A percentile compares a stretch with the other conserved stretches of the same genome.
Conservation (phyloP, 1,284 basidiomycete genomes). For the Crepidotus sp. region DNA sequence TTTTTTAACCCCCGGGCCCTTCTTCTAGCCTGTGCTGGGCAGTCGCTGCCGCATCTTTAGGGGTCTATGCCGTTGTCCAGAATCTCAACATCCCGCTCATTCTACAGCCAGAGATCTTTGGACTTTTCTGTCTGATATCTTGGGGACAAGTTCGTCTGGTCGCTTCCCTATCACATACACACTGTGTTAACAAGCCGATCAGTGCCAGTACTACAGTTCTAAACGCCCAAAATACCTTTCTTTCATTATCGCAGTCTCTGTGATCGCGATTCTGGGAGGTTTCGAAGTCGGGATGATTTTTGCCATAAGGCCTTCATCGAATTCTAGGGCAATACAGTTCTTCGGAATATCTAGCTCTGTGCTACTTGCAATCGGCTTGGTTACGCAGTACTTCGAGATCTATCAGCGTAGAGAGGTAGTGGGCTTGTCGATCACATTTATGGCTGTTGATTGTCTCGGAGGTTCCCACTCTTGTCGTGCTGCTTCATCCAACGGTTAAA, state of each 20-base stretch:
- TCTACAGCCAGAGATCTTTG: constrained; percentile 70
- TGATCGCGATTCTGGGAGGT: constrained; percentile 40
- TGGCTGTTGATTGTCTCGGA: constrained; percentile 63
- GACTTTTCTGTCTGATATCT: constrained; percentile 49
- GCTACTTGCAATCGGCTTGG: constrained; percentile 52
- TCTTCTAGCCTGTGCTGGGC: constrained; percentile 55
- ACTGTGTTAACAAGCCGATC: constrained; percentile 3
- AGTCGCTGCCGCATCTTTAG: constrained; percentile 51
- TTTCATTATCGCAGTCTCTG: constrained; percentile 27
- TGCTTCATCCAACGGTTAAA: neutral
- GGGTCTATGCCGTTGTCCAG: constrained; percentile 61
- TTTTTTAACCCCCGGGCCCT: neutral
- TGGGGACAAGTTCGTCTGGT: constrained; percentile 49
- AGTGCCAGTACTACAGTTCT: constrained; percentile 57
- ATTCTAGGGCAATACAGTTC: constrained; percentile 42
- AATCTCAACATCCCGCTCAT: constrained; percentile 69
- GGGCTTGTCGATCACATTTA: constrained; percentile 67
- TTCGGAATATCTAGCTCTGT: constrained; percentile 62
- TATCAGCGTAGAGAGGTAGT: constrained; percentile 61
- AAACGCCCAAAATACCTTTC: constrained; percentile 15
- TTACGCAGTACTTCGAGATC: constrained; percentile 66
- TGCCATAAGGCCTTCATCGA: constrained; percentile 35
- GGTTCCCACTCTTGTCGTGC: constrained; percentile 25
- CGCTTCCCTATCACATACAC: neutral
- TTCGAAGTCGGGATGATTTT: constrained; percentile 57